A percentile compares a stretch with the other conserved stretches of the same genome.
These are phyloP conservation scores for Combretum micranthum DNA, from an alignment of 345 rosid genomes.

Conservation along the genomic window DNA sequence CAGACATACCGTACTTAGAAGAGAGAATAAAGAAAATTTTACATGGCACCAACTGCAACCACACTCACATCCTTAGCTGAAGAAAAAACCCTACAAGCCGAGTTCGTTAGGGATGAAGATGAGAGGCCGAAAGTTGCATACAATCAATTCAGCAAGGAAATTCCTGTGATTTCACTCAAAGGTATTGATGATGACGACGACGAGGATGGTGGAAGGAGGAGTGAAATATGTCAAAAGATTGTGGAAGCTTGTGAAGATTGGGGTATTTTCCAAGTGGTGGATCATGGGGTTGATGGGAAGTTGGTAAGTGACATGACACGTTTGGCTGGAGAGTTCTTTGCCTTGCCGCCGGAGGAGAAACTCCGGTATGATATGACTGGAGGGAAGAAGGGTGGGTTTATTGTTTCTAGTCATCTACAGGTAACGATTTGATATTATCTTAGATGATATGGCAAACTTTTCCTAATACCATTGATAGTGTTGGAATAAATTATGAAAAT, in stretches of 20 bases:
- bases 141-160: conserved; percentile 63
- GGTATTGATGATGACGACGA: conserved; percentile 42
- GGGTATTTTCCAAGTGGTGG: conserved; percentile 88
- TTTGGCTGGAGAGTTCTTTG: conserved; percentile 74
- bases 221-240: conserved; percentile 60
- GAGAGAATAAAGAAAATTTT: no score
- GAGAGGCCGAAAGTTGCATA: conserved; percentile 93
- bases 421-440: no score
- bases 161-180: conserved; percentile 73
- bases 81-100: conserved; percentile 50
- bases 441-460: no score
- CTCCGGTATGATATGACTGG: conserved; percentile 87
- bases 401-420: conserved; percentile 95
- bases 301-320: conserved; percentile 60
- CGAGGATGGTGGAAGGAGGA: conserved; percentile 41
- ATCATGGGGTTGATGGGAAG: conserved; percentile 67
- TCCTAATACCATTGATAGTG: no score
- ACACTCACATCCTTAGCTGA: conserved; percentile 62
- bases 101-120: conserved; percentile 78
- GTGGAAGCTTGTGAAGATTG: conserved; percentile 92
- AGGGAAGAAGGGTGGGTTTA: conserved; percentile 95
- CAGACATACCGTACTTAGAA: no score
- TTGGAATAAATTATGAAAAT: no score
- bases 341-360: conserved; percentile 71
- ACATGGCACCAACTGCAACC: conserved; percentile 9